Base-by-base conservation (phyloP, 2,329 filamentous ascomycete genomes). In the Phyllosticta citriasiana region DNA sequence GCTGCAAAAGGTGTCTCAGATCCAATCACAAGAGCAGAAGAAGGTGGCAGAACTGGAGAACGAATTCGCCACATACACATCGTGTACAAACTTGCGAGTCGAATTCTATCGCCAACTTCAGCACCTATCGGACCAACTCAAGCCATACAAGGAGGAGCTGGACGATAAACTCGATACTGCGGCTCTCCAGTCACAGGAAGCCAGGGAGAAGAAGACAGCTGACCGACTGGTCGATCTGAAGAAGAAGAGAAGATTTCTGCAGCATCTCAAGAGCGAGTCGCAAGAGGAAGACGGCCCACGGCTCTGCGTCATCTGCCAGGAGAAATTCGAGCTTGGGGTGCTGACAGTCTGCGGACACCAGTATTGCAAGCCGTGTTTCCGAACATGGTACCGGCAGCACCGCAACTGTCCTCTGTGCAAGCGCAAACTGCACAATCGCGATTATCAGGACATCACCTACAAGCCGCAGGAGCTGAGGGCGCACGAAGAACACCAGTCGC, bases 41-140 rank as follows among this genome's bases (percentile, higher is more conserved):
- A 72, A 74, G 16, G 69, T 81, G 2, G 70, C 70, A 4, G 77
- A 74, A 9, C 68, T 87, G 12, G 85, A 89, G 63, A 83, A 83
- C 63, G 92, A 97, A 71, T 76, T 91, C 5, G 87, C 93, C 55
- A 77, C 85, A 27, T 94, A 96, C 71, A 87, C 85, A 27, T 79
- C 80, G 16, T 84, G 88, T 0, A 92, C 96, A 84, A 97, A 97
- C 68, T 80, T 85, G 47, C 86, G 94, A 14, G 76, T 97, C 0
- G 91, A 94, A 62, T 97, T 91, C 70, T 97, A 97, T 70, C 85
- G 88, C 4, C 91, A 97, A 69, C 80, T 97, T 10, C 94, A 97
- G 70, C 83, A 84, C 26, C 85, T 97, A n/a, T 97, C 92, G 0
- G 93, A 97, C 70, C 89, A 85, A 19, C 90, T 97, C 0, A 82